Percentiles rank a stretch among this genome's conserved stretches.
phyloP scores from a whole-genome alignment of 1,139 yeast species.

The Zygosaccharomyces sapae region DNA sequence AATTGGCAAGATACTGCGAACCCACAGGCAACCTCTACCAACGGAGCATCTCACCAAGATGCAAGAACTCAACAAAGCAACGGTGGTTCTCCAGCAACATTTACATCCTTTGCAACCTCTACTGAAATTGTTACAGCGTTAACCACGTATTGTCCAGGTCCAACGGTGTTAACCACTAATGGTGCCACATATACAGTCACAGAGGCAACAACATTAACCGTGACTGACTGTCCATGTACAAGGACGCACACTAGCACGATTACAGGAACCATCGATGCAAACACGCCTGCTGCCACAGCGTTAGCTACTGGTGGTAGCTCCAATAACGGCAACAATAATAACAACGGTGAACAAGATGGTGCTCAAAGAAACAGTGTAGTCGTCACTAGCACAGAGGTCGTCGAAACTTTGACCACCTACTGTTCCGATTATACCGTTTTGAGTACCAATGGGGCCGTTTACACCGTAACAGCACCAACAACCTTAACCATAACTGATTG shows the following conservation, averaged over 20 bases:
- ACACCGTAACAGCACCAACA: slow-evolving; percentile 39
- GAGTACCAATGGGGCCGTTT: too few species aligned
- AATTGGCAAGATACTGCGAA: background rate
- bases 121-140: slow-evolving; percentile 48
- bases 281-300: background rate
- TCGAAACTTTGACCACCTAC: slow-evolving; percentile 8
- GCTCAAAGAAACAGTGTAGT: too few species aligned
- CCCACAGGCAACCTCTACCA: background rate
- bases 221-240: slow-evolving; percentile 61
- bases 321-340: slow-evolving; percentile 1
- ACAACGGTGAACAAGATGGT: too few species aligned
- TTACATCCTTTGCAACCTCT: slow-evolving; percentile 18
- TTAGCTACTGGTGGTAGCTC: background rate
- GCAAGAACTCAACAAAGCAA: background rate
- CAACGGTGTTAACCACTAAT: slow-evolving; percentile 51
- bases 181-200: slow-evolving; percentile 49
- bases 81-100: background rate
- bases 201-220: slow-evolving; percentile 50
- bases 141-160: slow-evolving; percentile 57
- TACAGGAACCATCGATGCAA: too few species aligned
- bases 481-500: slow-evolving; percentile 57
- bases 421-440: too few species aligned
- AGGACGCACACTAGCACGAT: slow-evolving; percentile 27
- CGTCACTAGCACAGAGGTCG: slow-evolving; percentile 11
- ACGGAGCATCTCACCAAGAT: background rate